Conservation (phyloP, 768 basidiomycete species). For the Termitomyces sp. region DNA sequence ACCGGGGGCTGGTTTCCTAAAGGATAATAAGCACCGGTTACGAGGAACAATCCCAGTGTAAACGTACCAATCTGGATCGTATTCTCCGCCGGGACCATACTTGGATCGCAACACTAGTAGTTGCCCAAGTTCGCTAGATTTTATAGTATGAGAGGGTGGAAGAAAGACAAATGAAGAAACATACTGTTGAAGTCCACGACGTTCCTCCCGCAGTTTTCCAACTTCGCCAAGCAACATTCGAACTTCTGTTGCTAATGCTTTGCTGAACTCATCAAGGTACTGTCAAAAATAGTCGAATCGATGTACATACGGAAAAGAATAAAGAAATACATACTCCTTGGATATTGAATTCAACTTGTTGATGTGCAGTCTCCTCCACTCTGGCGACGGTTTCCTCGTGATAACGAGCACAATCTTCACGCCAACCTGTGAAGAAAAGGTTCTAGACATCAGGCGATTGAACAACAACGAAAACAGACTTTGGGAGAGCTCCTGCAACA, state of each 20-base stretch:
- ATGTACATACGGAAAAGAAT: background rate
- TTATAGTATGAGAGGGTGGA: background rate
- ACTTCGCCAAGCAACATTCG: constrained; percentile 80
- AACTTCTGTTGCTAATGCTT: constrained; percentile 76
- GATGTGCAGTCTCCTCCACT: constrained; percentile 64
- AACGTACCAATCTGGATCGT: constrained; percentile 71
- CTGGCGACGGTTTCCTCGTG: constrained; percentile 64
- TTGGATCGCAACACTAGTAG: constrained; percentile 66
- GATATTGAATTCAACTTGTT: constrained; percentile 80
- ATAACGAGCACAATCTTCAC: constrained; percentile 56
- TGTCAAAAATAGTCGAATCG: constrained; percentile 19
- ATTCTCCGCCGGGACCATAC: constrained; percentile 82
- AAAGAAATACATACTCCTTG: constrained; percentile 52
- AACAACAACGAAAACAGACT: constrained; percentile 31
- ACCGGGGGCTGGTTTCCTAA: constrained; percentile 39
- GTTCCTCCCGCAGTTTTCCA: constrained; percentile 75
- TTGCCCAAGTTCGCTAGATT: constrained; percentile 64
- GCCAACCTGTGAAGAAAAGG: constrained; percentile 44
- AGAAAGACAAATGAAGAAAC: constrained; percentile 22
- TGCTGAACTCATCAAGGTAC: constrained; percentile 88
- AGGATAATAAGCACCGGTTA: background rate
- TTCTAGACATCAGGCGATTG: constrained; percentile 4
- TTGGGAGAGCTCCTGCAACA: constrained; percentile 49
- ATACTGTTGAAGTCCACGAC: constrained; percentile 72
- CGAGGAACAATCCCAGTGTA: background rate